A percentile compares a stretch with the other conserved stretches of the same genome.
Conservation (phyloP, 805 yeast species). For the Hermanozyma aechmeae region DNA sequence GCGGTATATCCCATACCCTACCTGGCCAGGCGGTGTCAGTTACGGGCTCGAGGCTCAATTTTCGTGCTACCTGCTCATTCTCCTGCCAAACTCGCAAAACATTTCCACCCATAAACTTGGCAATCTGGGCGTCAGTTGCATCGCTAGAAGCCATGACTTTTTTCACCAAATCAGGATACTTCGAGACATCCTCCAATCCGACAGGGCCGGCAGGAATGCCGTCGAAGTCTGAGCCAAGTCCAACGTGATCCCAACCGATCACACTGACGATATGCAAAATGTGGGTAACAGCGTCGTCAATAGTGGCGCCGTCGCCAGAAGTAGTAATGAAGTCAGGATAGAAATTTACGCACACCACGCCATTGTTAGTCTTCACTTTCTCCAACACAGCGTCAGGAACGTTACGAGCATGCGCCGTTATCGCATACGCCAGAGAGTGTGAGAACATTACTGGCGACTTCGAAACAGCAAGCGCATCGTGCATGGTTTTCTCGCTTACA, state of each 20-base stretch:
- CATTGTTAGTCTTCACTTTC: slow-evolving; percentile 30
- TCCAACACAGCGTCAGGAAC: slow-evolving; percentile 38
- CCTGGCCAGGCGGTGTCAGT: slow-evolving; percentile 33
- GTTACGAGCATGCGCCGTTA: slow-evolving; percentile 36
- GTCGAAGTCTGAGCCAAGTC: slow-evolving; percentile 45
- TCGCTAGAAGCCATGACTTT: slow-evolving; percentile 17
- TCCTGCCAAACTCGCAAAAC: slow-evolving; percentile 39
- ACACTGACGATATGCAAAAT: slow-evolving; percentile 31
- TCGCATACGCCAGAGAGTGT: slow-evolving; percentile 35
- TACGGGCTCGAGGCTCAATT: slow-evolving; percentile 9
- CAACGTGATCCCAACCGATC: slow-evolving; percentile 45
- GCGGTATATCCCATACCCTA: slow-evolving; percentile 33
- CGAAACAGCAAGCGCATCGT: slow-evolving; percentile 30
- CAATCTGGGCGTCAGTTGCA: slow-evolving; percentile 37
- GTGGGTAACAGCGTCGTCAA: slow-evolving; percentile 41
- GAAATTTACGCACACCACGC: slow-evolving; percentile 41
- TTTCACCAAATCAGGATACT: slow-evolving; percentile 39
- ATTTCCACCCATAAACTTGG: slow-evolving; percentile 36
- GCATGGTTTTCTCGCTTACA: slow-evolving; percentile 40
- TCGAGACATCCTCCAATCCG: slow-evolving; percentile 48
- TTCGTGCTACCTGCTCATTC: slow-evolving; percentile 21
- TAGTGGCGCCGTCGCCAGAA: slow-evolving; percentile 18
- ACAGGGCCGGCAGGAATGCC: slow-evolving; percentile 40
- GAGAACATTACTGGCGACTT: slow-evolving; percentile 41
- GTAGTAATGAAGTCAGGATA: slow-evolving; percentile 28